These are phyloP conservation scores for Urtica urens DNA, from an alignment of 306 rosid genomes.

Conservation along the genomic window DNA sequence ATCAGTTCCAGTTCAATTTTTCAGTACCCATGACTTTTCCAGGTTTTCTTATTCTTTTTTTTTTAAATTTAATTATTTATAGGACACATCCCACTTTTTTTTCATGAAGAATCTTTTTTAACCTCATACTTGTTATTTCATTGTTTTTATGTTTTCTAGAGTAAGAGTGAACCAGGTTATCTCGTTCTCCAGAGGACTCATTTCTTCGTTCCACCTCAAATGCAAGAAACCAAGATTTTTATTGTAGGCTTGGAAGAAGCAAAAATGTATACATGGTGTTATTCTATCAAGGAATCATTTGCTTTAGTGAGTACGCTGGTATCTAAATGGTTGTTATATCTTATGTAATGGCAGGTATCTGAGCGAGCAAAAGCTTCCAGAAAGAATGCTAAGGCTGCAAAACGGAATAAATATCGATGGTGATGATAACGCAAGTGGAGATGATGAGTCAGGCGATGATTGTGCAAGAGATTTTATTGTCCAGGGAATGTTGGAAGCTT, in stretches of 20 bases:
- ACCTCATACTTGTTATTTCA: slow-evolving; percentile 2
- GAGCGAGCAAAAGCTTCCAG: slow-evolving; percentile 75
- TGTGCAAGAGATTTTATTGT: slow-evolving; percentile 36
- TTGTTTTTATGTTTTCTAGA: slow-evolving; percentile 33
- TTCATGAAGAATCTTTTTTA: neutral
- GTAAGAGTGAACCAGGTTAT: slow-evolving; percentile 66
- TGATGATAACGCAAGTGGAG: slow-evolving; percentile 37
- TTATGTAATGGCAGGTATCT: slow-evolving; percentile 47
- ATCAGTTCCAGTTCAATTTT: slow-evolving; percentile 88
- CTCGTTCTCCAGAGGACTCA: slow-evolving; percentile 86
- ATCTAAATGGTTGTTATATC: neutral
- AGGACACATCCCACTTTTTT: no score
- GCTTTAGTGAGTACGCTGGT: neutral
- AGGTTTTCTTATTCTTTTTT: slow-evolving; percentile 59
- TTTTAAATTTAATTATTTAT: no score
- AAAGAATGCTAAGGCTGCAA: slow-evolving; percentile 69
- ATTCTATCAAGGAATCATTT: no score
- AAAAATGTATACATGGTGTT: no score
- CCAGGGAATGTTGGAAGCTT: slow-evolving; percentile 22
- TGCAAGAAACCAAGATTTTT: slow-evolving; percentile 74
- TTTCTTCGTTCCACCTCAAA: slow-evolving; percentile 74
- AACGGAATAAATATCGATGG: slow-evolving; percentile 51
- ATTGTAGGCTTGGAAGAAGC: slow-evolving; percentile 86
- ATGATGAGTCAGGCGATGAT: slow-evolving; percentile 68
- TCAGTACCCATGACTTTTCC: slow-evolving; percentile 96